Base-by-base conservation (phyloP, 2,329 filamentous ascomycete genomes). In the Pezicula carpinea region DNA sequence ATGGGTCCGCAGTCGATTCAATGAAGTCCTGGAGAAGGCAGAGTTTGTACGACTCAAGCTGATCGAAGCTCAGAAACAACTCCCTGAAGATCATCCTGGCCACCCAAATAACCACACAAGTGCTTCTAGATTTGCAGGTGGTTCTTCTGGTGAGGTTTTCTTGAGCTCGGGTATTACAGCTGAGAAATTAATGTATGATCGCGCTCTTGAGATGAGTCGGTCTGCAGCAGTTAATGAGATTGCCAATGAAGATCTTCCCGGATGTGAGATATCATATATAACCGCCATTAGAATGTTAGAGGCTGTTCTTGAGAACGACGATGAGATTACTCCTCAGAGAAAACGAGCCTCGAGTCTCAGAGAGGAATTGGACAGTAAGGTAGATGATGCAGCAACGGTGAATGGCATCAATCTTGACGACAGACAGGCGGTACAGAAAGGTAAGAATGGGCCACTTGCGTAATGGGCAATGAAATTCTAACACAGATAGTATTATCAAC, bases 171-270 rank as follows among this genome's bases (percentile, higher is more conserved):
- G 92, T 1, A 83, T 96, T 47, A 96, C 90, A 18, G 93, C 93
- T 0, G 93, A 97, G 70, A 96, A 91, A 68, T 74, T 99, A 39
- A 96, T 99, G 90, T 99, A 96, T 64, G 93, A 99, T 58, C 87
- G 93, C 39, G 93, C 93, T 0, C 73, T 97, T 18, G 93, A 99
- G 65, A 97, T 99, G 93, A 96, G 90, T 64, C 83, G 90, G 44
- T 83, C 88, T 4, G 92, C 93, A 6, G 93, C 93, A 6, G 93
- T 97, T 62, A 95, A 95, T 59, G 93, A 99, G 69, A 87, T 99
- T 42, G 89, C 93, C 2, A 90, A 92, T 48, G 88, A 93, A 53
- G 91, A 97, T 65, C 73, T 97, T 19, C 70, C 74, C 0, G 89
- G 90, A 14, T 97, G 92, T 63, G 91, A 97, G 62, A 83, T 96